phyloP scores from a whole-genome alignment of 352 stramenopile genomes.

The Globisporangium camurandrum region DNA sequence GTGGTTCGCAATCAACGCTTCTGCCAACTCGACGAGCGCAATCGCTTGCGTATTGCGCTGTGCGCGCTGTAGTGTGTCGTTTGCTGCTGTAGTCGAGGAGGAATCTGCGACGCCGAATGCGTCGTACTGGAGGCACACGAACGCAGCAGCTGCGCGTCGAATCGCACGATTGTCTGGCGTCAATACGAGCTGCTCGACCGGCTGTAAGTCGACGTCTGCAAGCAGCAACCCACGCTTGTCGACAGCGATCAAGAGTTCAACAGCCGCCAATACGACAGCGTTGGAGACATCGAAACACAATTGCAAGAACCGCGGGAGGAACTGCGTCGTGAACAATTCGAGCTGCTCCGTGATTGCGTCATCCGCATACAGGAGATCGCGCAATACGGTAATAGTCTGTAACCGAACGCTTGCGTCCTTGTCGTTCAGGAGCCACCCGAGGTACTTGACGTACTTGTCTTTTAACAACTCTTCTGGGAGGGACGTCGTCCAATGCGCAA shows the following conservation, averaged over 20 bases:
- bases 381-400: constrained; percentile 76
- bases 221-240: constrained; percentile 80
- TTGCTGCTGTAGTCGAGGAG: no score
- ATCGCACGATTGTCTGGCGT: constrained; percentile 61
- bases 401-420: constrained; percentile 80
- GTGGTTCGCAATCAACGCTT: constrained; percentile 79
- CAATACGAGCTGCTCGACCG: constrained; percentile 80
- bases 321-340: constrained; percentile 74
- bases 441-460: constrained; percentile 94
- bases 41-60: constrained; percentile 84
- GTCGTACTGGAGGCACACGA: constrained; percentile 85
- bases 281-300: constrained; percentile 79
- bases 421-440: constrained; percentile 93
- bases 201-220: constrained; percentile 64
- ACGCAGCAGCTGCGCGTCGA: constrained; percentile 73
- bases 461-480: constrained; percentile 89
- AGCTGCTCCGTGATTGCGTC: constrained; percentile 55
- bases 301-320: constrained; percentile 70
- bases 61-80: constrained; percentile 61
- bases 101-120: constrained; percentile 75
- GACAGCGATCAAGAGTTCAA: constrained; percentile 70
- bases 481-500: constrained; percentile 80
- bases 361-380: constrained; percentile 77
- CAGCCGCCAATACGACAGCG: constrained; percentile 54
- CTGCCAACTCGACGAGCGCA: constrained; percentile 83